Evolutionary conservation across 805 yeast genomes (phyloP).

Genomic region (Ogataea minuta): DNA sequence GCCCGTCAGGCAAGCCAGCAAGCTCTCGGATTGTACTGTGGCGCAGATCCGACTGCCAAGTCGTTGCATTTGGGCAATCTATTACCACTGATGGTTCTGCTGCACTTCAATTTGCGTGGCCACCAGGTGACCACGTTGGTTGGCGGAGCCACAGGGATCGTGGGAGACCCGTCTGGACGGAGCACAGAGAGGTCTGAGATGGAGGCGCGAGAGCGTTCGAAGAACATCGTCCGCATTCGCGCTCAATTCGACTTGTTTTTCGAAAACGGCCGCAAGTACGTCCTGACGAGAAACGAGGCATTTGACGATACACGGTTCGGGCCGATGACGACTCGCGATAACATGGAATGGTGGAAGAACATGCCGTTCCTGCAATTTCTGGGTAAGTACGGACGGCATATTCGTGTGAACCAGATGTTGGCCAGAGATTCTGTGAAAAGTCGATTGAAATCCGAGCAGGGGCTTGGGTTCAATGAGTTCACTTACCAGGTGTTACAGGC

Average conservation of each 20-base stretch:
- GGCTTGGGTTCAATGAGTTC: constrained; percentile 92
- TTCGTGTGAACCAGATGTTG: constrained; percentile 83
- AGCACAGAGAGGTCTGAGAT: constrained; percentile 66
- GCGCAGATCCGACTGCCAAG: constrained; percentile 93
- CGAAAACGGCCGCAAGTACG: constrained; percentile 58
- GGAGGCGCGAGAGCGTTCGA: constrained; percentile 47
- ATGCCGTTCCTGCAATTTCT: constrained; percentile 76
- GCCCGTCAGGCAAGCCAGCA: constrained; percentile 24
- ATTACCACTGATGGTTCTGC: constrained; percentile 77
- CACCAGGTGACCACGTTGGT: constrained; percentile 81
- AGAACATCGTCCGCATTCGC: constrained; percentile 59
- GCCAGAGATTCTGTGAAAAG: constrained; percentile 83
- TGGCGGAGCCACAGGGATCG: constrained; percentile 94
- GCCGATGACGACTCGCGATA: constrained; percentile 45
- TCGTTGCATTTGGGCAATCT: constrained; percentile 91
- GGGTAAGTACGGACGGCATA: constrained; percentile 69
- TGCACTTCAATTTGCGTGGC: constrained; percentile 84
- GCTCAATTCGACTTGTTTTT: constrained; percentile 64
- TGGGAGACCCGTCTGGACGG: constrained; percentile 97
- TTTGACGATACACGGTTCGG: constrained; percentile 18
- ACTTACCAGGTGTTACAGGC: constrained; percentile 92
- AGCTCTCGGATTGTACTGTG: constrained; percentile 72
- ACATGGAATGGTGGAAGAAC: constrained; percentile 82
- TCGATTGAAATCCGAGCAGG: constrained; percentile 64
- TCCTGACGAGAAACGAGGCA: constrained; percentile 44